Conservation (phyloP, 164 flowering plant species). For the Protea cynaroides region DNA sequence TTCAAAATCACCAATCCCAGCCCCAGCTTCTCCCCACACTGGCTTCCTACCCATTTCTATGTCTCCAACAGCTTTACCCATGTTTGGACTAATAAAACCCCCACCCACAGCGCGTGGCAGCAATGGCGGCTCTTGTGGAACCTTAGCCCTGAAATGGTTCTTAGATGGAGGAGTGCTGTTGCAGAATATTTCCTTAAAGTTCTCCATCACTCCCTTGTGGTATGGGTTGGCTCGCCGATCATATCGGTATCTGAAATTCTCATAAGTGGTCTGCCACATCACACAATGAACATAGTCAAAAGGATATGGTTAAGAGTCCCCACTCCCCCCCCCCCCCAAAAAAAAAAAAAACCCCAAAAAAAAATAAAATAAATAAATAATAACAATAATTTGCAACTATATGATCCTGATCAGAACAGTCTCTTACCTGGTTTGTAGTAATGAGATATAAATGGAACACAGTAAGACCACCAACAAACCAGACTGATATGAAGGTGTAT, state of each 20-base stretch:
- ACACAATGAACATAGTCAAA: no score
- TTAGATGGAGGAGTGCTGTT: constrained; percentile 46
- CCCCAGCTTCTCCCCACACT: constrained; percentile 54
- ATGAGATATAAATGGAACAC: constrained; percentile 89
- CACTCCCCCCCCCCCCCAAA: no score
- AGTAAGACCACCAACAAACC: constrained; percentile 98
- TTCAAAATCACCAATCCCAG: constrained; percentile 41
- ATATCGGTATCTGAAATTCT: constrained; percentile 65
- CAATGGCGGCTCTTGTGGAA: constrained; percentile 37
- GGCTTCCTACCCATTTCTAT: constrained; percentile 88
- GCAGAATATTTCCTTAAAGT: constrained; percentile 56
- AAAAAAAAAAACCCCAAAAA: not conserved
- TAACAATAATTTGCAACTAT: no score
- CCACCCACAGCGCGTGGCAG: constrained; percentile 39
- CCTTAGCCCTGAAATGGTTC: constrained; percentile 62
- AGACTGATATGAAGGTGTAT: constrained; percentile 80
- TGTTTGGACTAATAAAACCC: constrained; percentile 58
- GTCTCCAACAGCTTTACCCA: constrained; percentile 56
- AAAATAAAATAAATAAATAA: no score
- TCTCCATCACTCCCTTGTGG: constrained; percentile 42
- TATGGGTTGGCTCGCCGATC: constrained; percentile 59
- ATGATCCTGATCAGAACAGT: not conserved
- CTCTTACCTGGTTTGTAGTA: constrained; percentile 76
- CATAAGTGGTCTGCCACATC: constrained; percentile 65
- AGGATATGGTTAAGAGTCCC: no score